phyloP scores from a whole-genome alignment of 805 yeast species.

The Cyberlindnera suaveolens region DNA sequence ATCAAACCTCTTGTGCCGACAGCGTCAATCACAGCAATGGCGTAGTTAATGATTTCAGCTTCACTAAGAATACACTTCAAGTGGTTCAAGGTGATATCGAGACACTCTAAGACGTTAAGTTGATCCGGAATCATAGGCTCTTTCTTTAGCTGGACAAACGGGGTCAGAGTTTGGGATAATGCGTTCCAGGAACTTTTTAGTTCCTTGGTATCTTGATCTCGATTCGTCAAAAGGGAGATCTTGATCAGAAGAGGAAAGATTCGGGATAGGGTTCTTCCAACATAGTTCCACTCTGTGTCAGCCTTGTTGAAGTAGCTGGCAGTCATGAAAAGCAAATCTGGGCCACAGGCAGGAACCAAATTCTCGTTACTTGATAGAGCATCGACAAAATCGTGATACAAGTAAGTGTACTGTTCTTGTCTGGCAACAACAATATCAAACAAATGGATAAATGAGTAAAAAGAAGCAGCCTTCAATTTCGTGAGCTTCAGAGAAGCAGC shows the following conservation, averaged over 20 bases:
- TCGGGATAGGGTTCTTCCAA: slow-evolving; percentile 61
- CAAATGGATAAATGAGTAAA: slow-evolving; percentile 54
- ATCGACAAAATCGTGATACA: slow-evolving; percentile 45
- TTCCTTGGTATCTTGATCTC: slow-evolving; percentile 14
- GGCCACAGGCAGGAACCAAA: slow-evolving; percentile 45
- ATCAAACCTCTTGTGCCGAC: slow-evolving; percentile 49
- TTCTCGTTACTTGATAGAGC: slow-evolving; percentile 19
- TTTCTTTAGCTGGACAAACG: slow-evolving; percentile 42
- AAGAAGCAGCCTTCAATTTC: slow-evolving; percentile 32
- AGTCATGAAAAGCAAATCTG: slow-evolving; percentile 40
- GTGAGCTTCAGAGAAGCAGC: slow-evolving; percentile 14
- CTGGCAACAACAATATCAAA: slow-evolving; percentile 60
- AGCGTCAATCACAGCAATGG: slow-evolving; percentile 42
- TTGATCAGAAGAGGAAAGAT: slow-evolving; percentile 46
- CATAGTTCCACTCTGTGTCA: slow-evolving; percentile 50
- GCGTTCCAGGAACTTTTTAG: slow-evolving; percentile 24
- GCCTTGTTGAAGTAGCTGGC: slow-evolving; percentile 42
- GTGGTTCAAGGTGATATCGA: slow-evolving; percentile 47
- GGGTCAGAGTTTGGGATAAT: slow-evolving; percentile 29
- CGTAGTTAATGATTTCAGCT: slow-evolving; percentile 33
- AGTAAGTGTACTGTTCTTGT: slow-evolving; percentile 54
- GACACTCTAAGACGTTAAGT: slow-evolving; percentile 50
- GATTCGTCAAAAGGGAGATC: slow-evolving; percentile 28
- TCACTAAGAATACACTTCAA: slow-evolving; percentile 35
- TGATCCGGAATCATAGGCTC: slow-evolving; percentile 54